Percentiles rank a stretch among this genome's conserved stretches.
These are phyloP conservation scores for Aspergillus melleus DNA, from an alignment of 2,329 filamentous ascomycete species.

Conservation along the genomic window DNA sequence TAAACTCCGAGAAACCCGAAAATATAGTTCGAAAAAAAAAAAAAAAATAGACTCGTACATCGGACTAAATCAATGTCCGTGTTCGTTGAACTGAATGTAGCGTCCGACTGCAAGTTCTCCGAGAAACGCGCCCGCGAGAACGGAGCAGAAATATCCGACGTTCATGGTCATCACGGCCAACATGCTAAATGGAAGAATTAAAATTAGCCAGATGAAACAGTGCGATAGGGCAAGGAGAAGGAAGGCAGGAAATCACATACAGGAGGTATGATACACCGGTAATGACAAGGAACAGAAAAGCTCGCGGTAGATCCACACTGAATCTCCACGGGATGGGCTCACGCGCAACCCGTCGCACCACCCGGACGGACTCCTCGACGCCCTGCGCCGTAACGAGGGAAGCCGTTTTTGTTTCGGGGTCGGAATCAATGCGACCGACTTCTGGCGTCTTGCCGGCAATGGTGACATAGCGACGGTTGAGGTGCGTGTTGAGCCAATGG, in stretches of 20 bases:
- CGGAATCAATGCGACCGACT: slow-evolving; percentile 59
- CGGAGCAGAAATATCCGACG: slow-evolving; percentile 77
- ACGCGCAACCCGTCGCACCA: slow-evolving; percentile 62
- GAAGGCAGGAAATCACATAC: slow-evolving; percentile 56
- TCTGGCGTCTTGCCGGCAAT: slow-evolving; percentile 65
- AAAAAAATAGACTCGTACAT: neutral
- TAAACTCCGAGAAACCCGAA: neutral
- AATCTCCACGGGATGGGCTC: slow-evolving; percentile 72
- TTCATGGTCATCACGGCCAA: slow-evolving; percentile 89
- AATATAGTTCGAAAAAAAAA: neutral
- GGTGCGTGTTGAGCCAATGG: slow-evolving; percentile 69
- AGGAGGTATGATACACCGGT: slow-evolving; percentile 80
- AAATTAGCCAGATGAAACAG: neutral
- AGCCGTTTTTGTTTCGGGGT: slow-evolving; percentile 64
- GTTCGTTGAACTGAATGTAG: slow-evolving; percentile 51
- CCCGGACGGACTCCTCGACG: slow-evolving; percentile 74
- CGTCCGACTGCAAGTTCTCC: slow-evolving; percentile 80
- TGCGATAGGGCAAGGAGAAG: neutral
- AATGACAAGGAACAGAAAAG: slow-evolving; percentile 68
- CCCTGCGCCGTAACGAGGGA: slow-evolving; percentile 71
- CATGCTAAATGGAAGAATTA: slow-evolving; percentile 62
- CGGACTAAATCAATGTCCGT: slow-evolving; percentile 22
- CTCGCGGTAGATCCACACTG: slow-evolving; percentile 74
- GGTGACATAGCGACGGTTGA: slow-evolving; percentile 73
- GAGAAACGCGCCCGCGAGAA: slow-evolving; percentile 78